These are phyloP conservation scores for Cryptococcus sp. DNA, from an alignment of 1,284 basidiomycete genomes.

Conservation along the genomic window DNA sequence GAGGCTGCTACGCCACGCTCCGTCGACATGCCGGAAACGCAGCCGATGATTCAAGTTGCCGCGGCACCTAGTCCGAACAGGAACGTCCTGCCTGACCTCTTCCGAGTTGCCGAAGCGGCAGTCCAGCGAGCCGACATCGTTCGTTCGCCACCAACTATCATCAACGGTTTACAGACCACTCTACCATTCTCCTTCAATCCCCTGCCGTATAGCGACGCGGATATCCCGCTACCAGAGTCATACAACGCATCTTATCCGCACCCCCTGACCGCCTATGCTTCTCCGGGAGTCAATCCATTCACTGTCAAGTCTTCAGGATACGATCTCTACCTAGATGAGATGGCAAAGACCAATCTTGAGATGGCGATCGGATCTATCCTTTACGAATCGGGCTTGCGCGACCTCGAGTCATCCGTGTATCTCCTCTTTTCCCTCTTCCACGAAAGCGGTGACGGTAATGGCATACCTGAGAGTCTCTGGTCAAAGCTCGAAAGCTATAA, in stretches of 20 bases:
- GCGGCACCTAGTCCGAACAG: no score
- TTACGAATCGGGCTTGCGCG: slow-evolving; percentile 26
- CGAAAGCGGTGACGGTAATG: slow-evolving; percentile 33
- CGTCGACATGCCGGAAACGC: no score
- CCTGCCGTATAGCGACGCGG: slow-evolving; percentile 27
- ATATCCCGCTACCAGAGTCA: slow-evolving; percentile 34
- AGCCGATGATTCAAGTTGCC: no score
- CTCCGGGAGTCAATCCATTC: slow-evolving; percentile 40
- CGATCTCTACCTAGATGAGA: slow-evolving; percentile 19
- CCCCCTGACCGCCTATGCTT: slow-evolving; percentile 45
- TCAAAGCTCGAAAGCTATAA: slow-evolving; percentile 24
- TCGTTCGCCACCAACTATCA: not conserved
- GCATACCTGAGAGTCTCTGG: slow-evolving; percentile 46
- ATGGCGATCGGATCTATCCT: slow-evolving; percentile 36
- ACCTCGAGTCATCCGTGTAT: slow-evolving; percentile 28
- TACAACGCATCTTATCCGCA: slow-evolving; percentile 49
- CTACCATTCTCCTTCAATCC: slow-evolving; percentile 31
- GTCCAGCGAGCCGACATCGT: slow-evolving; percentile 9
- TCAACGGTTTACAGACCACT: slow-evolving; percentile 22
- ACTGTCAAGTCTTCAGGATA: slow-evolving; percentile 32
- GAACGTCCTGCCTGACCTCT: slow-evolving; percentile 11
- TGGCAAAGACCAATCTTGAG: slow-evolving; percentile 24
- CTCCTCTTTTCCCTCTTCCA: slow-evolving; percentile 17
- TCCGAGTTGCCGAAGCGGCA: slow-evolving; percentile 12
- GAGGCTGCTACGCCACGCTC: no score